Base-by-base conservation (phyloP, 2,329 filamentous ascomycete genomes). In the Neofusicoccum laricinum region DNA sequence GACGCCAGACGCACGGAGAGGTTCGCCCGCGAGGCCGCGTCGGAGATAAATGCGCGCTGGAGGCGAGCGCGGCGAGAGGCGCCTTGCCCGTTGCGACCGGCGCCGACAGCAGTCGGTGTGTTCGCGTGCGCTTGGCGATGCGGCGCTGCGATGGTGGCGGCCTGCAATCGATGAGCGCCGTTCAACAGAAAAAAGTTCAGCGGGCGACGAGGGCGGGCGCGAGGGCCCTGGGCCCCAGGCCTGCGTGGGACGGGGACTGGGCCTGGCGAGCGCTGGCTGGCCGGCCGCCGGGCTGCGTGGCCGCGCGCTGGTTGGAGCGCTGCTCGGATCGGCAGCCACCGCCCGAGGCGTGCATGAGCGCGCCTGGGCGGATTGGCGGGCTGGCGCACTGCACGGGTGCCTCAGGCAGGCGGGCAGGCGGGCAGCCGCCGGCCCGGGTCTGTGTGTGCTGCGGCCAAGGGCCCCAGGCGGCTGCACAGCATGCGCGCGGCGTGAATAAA, bases 401-500 rank as follows among this genome's bases (percentile, higher is more conserved):
- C 55, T 59, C 25, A 59, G 55, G 55, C 55, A 46, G 21, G n/a
- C 19, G 12, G 55, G 55, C 55, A 46, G 21, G n/a, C 19, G 12
- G 14, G 55, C 46, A 46, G 55, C 55, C 55, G 55, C 55, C 55
- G 25, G 40, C 25, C 55, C 17, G 55, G 55, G 55, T 59, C 55
- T 46, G 55, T 59, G 55, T 59, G 53, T 41, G 53, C 53, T 32
- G 38, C 53, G 43, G 38, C 38, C 38, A 45, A 57, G 53, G 50
- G 32, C 48, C 48, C 50, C 50, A 53, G 25, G 50, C 50, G 40
- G 51, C 53, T 58, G 53, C 55, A 57, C 53, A 41, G 55, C 55
- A 59, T 59, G 55, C 55, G 55, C 55, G 41, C 55, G 55, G 55
- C 55, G 40, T 59, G 55, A 59, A 59, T 59, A 59, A 59, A 59